These are phyloP conservation scores for Penicillium tannophilum DNA, from an alignment of 495 filamentous ascomycete species.

Conservation along the genomic window DNA sequence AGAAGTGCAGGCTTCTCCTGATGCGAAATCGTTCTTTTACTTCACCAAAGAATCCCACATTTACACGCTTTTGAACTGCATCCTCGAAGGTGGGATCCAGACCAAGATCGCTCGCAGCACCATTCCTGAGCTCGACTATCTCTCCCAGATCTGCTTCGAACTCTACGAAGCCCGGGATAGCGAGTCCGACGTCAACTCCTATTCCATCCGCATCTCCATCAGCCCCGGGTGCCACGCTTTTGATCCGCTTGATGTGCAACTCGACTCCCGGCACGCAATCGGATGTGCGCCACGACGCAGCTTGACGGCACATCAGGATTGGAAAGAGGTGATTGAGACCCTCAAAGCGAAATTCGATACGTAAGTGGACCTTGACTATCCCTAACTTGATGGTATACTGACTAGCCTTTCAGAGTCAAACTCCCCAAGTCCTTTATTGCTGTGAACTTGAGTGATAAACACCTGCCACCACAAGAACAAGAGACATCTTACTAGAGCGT, in stretches of 20 bases:
- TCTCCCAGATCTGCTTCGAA: constrained; percentile 97
- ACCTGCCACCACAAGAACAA: constrained; percentile 18
- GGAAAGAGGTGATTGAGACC: constrained; percentile 94
- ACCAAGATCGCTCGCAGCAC: constrained; percentile 88
- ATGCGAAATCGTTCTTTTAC: constrained; percentile 95
- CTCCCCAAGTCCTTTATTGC: constrained; percentile 88
- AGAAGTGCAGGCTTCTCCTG: constrained; percentile 89
- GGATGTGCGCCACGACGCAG: constrained; percentile 86
- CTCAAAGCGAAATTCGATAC: constrained; percentile 91
- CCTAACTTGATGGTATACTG: background rate
- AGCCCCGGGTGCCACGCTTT: constrained; percentile 94
- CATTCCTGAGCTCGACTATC: constrained; percentile 95
- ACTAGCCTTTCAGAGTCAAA: constrained; percentile 69
- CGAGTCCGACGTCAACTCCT: constrained; percentile 73
- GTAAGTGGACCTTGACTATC: constrained; percentile 52
- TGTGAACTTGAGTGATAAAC: constrained; percentile 35
- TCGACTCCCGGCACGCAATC: constrained; percentile 94
- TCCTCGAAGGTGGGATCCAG: constrained; percentile 91
- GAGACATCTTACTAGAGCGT: background rate
- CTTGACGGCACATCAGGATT: constrained; percentile 88
- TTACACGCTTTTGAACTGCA: constrained; percentile 97
- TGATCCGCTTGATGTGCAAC: constrained; percentile 91
- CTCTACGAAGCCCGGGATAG: constrained; percentile 91
- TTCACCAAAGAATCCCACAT: constrained; percentile 99
- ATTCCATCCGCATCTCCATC: constrained; percentile 94